Evolutionary conservation across 2,329 filamentous ascomycete genomes (phyloP), one percentile per base, ranked within the genome.

Genomic region (Exophiala viscosa): DNA sequence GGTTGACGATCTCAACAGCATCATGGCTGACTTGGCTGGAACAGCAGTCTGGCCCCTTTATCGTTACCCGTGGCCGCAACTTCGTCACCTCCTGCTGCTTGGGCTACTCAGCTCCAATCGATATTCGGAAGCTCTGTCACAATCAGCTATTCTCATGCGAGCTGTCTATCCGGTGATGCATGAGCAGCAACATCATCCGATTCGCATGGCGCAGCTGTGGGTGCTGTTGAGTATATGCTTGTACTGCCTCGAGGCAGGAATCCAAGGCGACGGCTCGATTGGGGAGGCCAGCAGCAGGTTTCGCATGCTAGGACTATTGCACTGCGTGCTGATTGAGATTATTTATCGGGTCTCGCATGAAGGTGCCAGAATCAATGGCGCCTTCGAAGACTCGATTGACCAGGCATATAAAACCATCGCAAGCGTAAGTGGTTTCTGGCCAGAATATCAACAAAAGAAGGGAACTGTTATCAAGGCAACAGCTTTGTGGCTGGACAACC

Each of bases 51-150:
- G 74, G 70, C 74, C 76, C 0, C 57, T 77, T 7, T 71, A 75
- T 28, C 72, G 74, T 13, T 81, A 84, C 55, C 83, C 83, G 0
- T 76, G 77, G 33, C 70, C 79, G 1, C 72, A 76, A 11, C 60
- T 84, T 1, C 73, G 81, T 7, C 74, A 81, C 51, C 75, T 80
- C 33, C 63, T 82, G 5, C 75, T 82, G 40, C 67, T 78, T 4
- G 69, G 71, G 8, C 67, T 79, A 2, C 68, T 83, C 11, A 64
- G 70, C 0, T 63, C 63, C 0, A 67, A 69, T 9, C 64, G 73
- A 5, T 79, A 73, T 54, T 66, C 70, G n/a, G 60, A 66, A 5
- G 80, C 79, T 3, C 76, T 80, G 58, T 62, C 73, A 3, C 76
- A 83, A 4, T 73, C 73, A 4, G 69, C 78, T 2, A 76, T 79